Conservation (phyloP, 176 grass and related monocot species). For the Cymbopogon citratus region DNA sequence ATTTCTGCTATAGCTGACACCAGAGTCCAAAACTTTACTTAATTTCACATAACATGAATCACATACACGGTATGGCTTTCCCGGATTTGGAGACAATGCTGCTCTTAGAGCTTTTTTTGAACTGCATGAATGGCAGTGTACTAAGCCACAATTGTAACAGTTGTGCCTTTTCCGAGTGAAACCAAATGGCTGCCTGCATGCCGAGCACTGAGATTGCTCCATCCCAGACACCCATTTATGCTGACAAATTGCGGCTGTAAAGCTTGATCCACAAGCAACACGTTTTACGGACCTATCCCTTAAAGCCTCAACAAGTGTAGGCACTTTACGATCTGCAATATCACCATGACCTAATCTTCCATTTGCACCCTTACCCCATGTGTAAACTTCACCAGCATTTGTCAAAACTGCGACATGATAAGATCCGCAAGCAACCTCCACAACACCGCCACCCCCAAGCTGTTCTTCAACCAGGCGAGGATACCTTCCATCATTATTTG, state of each 20-base stretch:
- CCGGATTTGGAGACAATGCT: slow-evolving; percentile 90
- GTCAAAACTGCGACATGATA: slow-evolving; percentile 89
- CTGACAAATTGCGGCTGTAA: slow-evolving; percentile 83
- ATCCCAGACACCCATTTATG: slow-evolving; percentile 95
- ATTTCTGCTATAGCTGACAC: slow-evolving; percentile 38
- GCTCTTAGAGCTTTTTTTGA: slow-evolving; percentile 86
- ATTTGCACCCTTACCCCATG: slow-evolving; percentile 94
- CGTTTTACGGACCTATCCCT: slow-evolving; percentile 81
- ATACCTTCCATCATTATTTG: slow-evolving; percentile 80
- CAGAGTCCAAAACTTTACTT: slow-evolving; percentile 75
- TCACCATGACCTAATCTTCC: slow-evolving; percentile 91
- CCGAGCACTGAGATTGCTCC: slow-evolving; percentile 89
- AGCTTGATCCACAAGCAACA: slow-evolving; percentile 81
- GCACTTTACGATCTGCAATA: slow-evolving; percentile 71
- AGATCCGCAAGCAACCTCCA: slow-evolving; percentile 78
- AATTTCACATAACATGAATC: slow-evolving; percentile 89
- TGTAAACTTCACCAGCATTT: slow-evolving; percentile 84
- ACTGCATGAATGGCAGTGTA: slow-evolving; percentile 91
- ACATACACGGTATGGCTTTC: slow-evolving; percentile 87
- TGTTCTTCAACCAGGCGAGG: slow-evolving; percentile 75
- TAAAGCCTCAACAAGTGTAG: slow-evolving; percentile 79
- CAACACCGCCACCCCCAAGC: slow-evolving; percentile 61
- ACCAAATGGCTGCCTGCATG: slow-evolving; percentile 93
- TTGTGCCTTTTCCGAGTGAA: slow-evolving; percentile 97
- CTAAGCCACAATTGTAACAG: slow-evolving; percentile 94